Evolutionary conservation across 2,329 filamentous ascomycete genomes (phyloP).

Genomic region (Microcyclospora tardicrescens): DNA sequence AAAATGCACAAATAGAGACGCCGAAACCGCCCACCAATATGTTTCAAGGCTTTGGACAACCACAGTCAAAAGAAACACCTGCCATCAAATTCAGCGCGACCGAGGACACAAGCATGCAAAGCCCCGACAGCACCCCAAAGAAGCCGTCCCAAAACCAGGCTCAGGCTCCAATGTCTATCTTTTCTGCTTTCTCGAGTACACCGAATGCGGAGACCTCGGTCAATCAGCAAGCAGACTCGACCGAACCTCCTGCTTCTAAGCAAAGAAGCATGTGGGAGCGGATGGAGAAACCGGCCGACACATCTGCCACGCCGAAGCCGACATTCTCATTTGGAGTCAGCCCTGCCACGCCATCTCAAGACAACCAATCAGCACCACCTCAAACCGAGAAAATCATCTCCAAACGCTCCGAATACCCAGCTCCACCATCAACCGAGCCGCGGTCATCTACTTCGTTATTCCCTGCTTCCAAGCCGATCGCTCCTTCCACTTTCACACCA

Average conservation of each 20-base stretch:
- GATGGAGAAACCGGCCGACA: conserved; percentile 3
- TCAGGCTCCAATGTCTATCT: too few species aligned
- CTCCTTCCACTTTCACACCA: too few species aligned
- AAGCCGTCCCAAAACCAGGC: conserved; percentile 4
- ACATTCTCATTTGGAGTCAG: background rate
- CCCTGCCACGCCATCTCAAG: too few species aligned
- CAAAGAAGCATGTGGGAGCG: background rate
- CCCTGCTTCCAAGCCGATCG: background rate
- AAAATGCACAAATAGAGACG: background rate
- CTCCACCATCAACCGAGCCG: too few species aligned
- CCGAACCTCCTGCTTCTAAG: background rate
- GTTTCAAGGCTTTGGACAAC: background rate
- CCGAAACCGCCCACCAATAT: conserved; percentile 1
- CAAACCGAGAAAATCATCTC: too few species aligned
- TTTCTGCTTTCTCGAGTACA: too few species aligned
- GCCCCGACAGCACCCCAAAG: conserved; percentile 12
- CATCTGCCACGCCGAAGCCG: background rate
- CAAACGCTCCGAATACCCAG: too few species aligned
- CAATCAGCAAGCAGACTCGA: background rate
- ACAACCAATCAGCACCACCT: too few species aligned
- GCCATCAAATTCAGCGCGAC: conserved; percentile 3
- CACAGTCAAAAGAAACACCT: conserved; percentile 2
- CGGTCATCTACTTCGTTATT: background rate
- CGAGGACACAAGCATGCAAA: conserved; percentile 17
- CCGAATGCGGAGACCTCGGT: background rate